phyloP scores from a whole-genome alignment of 2,329 filamentous ascomycete genomes.

The Saccharata proteae region DNA sequence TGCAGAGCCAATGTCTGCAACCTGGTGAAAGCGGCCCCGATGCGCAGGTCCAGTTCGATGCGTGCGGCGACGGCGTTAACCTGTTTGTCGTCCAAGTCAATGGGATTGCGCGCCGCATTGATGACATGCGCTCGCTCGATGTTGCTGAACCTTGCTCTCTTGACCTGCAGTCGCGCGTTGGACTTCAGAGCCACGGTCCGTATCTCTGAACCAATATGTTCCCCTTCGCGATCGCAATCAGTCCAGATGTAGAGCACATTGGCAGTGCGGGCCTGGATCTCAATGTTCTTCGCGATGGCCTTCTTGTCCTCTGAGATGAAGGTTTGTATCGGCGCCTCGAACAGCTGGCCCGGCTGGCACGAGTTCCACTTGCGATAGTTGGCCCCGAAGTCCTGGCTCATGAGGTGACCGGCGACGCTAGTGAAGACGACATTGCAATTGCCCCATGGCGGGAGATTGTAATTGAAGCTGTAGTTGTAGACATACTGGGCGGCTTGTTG shows the following conservation, averaged over 20 bases:
- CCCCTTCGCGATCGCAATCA: conserved; percentile 94
- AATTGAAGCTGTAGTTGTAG: conserved; percentile 90
- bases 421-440: conserved; percentile 84
- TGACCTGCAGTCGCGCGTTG: conserved; percentile 65
- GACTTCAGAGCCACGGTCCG: conserved; percentile 64
- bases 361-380: conserved; percentile 70
- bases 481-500: conserved; percentile 55
- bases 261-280: conserved; percentile 60
- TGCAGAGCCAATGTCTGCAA: conserved; percentile 74
- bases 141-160: conserved; percentile 87
- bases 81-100: conserved; percentile 71
- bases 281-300: conserved; percentile 73
- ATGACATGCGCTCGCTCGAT: conserved; percentile 90
- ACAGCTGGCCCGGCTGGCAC: conserved; percentile 67
- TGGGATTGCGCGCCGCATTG: conserved; percentile 64
- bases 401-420: conserved; percentile 80
- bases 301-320: conserved; percentile 61
- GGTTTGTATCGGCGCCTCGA: conserved; percentile 64
- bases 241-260: conserved; percentile 89
- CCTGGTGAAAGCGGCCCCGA: conserved; percentile 85
- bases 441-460: conserved; percentile 78
- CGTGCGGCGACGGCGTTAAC: conserved; percentile 78
- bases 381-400: conserved; percentile 61
- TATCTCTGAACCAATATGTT: conserved; percentile 90
- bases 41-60: conserved; percentile 83